Evolutionary conservation across 2,329 filamentous ascomycete species (phyloP), one percentile per base, ranked within the genome.

Genomic region (Penicillium olsonii): DNA sequence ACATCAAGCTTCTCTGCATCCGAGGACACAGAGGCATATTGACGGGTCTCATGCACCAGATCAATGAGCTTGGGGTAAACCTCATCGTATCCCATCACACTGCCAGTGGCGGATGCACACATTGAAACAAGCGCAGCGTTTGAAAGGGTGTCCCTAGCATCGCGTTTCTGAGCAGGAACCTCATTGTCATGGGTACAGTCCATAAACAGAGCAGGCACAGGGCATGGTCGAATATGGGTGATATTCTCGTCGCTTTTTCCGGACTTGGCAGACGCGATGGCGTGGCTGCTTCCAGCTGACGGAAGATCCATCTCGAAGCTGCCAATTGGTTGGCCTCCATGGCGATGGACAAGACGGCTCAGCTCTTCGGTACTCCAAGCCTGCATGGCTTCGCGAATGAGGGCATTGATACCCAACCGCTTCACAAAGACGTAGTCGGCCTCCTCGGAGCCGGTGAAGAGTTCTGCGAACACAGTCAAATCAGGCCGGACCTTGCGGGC

Each of bases 171-270:
- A 1, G 92, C 90, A 0, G 94, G 94, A 2, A 90, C 88, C 73
- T 99, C 92, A 62, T 99, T 99, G 74, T 99, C 94, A 69, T 99
- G 94, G 0, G 95, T 99, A 71, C 95, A 99, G 68, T 99, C 95
- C 91, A 97, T 97, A 72, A 99, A 96, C 1, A 99, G 77, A 1
- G 92, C 94, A 58, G 96, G 92, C 0, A 97, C 87, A 4, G 92
- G 90, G 3, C 85, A 88, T n/a, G 88, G 86, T 58, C 90, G 89
- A 70, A 99, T 92, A 54, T 81, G 87, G 57, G 87, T 87, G 57
- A 96, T 80, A 15, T 88, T 82, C 61, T 92, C 87, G 62, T 63
- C 64, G 62, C 64, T 29, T 38, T 54, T 62, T 15, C 56, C 55
- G 43, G 54, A 57, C 45, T 54, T 70, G 67, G 58, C 68, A 37